Evolutionary conservation across 2,329 filamentous ascomycete genomes (phyloP), one percentile per base, ranked within the genome.

Genomic region (Aureobasidium sp.): DNA sequence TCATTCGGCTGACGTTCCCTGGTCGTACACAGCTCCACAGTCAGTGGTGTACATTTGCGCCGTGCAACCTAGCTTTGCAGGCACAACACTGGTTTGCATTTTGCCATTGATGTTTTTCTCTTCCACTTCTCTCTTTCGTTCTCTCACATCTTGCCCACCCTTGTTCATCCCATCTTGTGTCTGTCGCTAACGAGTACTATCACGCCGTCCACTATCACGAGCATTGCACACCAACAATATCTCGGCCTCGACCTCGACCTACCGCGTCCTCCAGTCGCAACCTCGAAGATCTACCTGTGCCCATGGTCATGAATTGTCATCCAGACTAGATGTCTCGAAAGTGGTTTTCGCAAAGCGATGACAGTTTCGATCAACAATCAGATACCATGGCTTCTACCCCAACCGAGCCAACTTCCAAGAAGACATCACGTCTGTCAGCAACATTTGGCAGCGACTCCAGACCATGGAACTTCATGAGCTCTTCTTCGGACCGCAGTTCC

Each of bases 1-100:
- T 49, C 45, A 49, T 38, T 50, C 47, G 47, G 35, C 47, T 50
- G 35, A 40, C 25, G 47, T 50, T 50, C 16, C 35, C 35, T 40
- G 47, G 47, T 50, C 37, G 47, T 40, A 50, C 47, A 40, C 45
- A n/a, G 45, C 45, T 49, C 45, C 45, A 49, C 45, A 49, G 22
- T 40, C 45, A 49, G 22, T 40, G 24, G 34, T 50, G 47, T 40
- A 34, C 45, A 27, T 49, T 49, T 38, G 34, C 47, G 47, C 47
- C 47, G 47, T 50, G 47, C 47, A 40, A 50, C 47, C 47, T 50
- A 24, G 35, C 47, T 50, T n/a, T 49, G 22, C 34, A 50, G 47
- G 12, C 47, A 50, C 47, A 50, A 40, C 47, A 40, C 40, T 50
- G 25, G 35, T 27, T 50, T 40, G 29, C 24, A 49, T 27, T 49